phyloP scores from a whole-genome alignment of 352 stramenopile species.

The Hyaloperonospora brassicae region DNA sequence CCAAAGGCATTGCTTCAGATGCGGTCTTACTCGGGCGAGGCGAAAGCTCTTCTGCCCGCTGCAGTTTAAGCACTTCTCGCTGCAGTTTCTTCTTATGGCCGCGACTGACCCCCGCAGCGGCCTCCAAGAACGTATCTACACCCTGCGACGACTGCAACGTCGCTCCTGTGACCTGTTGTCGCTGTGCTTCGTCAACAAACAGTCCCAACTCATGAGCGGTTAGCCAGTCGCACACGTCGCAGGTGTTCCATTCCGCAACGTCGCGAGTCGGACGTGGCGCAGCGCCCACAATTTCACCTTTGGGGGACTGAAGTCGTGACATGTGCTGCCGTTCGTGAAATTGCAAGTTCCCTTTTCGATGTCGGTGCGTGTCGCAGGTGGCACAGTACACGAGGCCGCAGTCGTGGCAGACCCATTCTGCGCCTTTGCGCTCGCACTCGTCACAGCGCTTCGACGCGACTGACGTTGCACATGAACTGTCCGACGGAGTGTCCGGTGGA shows the following conservation, averaged over 20 bases:
- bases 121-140: conserved; percentile 56
- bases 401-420: conserved; percentile 51
- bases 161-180: conserved; percentile 38
- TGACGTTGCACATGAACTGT: neutral
- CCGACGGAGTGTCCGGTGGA: conserved; percentile 16
- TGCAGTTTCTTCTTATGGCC: conserved; percentile 74
- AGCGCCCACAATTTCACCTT: conserved; percentile 5
- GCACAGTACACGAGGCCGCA: conserved; percentile 71
- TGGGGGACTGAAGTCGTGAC: neutral
- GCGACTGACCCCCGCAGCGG: conserved; percentile 36
- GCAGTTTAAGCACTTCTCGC: conserved; percentile 72
- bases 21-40: conserved; percentile 4
- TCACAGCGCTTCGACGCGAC: conserved; percentile 34
- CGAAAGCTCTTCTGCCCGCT: conserved; percentile 7
- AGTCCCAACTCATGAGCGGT: conserved; percentile 46
- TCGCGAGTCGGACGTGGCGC: conserved; percentile 4
- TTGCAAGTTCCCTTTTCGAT: conserved; percentile 79
- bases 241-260: conserved; percentile 24
- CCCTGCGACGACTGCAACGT: conserved; percentile 31
- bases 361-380: conserved; percentile 51
- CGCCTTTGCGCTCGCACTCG: conserved; percentile 53
- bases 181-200: conserved; percentile 38
- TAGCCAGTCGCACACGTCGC: conserved; percentile 56
- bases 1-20: conserved; percentile 6
- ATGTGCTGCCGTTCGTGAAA: conserved; percentile 45